phyloP scores from a whole-genome alignment of 176 grass and related monocot genomes.

The Raddia guianensis region DNA sequence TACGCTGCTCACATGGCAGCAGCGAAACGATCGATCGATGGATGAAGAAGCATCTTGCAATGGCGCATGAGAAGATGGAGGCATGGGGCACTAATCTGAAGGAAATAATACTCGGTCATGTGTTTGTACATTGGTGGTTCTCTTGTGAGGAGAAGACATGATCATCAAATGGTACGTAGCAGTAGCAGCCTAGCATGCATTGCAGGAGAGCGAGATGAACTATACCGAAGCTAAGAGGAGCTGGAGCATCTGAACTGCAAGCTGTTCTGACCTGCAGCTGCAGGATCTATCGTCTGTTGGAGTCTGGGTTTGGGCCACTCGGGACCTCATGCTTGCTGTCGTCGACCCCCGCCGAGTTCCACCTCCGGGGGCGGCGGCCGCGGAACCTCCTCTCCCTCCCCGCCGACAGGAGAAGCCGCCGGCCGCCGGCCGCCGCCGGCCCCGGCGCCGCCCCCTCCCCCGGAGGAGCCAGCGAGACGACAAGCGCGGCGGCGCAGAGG shows the following conservation, averaged over 20 bases:
- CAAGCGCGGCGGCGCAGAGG: conserved; percentile 34
- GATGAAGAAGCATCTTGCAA: no score
- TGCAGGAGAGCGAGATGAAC: neutral
- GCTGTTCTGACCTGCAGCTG: no score
- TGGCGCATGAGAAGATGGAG: neutral
- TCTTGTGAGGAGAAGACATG: conserved; percentile 18
- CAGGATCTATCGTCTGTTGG: conserved; percentile 49
- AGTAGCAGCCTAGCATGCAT: neutral
- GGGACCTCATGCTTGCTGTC: conserved; percentile 78
- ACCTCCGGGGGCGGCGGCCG: conserved; percentile 32
- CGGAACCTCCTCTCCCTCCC: conserved; percentile 42
- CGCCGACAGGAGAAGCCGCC: conserved; percentile 31
- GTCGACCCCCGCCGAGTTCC: conserved; percentile 43
- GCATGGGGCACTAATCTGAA: neutral
- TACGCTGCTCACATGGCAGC: neutral
- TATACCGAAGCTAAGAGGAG: neutral
- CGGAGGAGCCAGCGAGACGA: conserved; percentile 29
- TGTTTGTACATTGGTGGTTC: conserved; percentile 40
- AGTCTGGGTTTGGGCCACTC: conserved; percentile 73
- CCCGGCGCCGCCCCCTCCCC: neutral
- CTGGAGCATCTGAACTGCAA: neutral
- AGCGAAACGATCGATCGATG: no score
- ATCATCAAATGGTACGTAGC: neutral
- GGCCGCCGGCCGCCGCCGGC: conserved; percentile 1
- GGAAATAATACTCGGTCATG: neutral